phyloP scores from a whole-genome alignment of 1,284 basidiomycete genomes.

The Taiwanofungus camphoratus region DNA sequence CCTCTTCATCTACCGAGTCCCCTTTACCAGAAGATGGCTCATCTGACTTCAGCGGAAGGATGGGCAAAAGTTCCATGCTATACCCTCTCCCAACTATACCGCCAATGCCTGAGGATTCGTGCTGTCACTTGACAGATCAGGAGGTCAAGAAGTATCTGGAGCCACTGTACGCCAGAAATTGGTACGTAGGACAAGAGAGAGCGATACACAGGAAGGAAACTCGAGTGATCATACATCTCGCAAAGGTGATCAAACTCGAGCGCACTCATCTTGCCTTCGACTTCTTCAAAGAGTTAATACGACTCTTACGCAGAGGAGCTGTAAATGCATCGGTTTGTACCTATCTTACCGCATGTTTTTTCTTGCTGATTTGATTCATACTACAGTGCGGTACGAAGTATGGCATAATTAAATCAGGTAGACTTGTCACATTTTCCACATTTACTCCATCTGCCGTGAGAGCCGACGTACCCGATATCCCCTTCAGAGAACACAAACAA shows the following conservation, averaged over 20 bases:
- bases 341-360: too few species aligned
- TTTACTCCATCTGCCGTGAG: background rate
- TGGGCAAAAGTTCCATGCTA: too few species aligned
- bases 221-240: background rate
- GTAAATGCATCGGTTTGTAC: too few species aligned
- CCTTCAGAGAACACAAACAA: background rate
- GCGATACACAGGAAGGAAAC: too few species aligned
- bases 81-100: background rate
- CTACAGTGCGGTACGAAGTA: slow-evolving; percentile 1
- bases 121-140: background rate
- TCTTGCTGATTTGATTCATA: background rate
- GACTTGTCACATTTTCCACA: background rate
- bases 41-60: too few species aligned
- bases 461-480: background rate
- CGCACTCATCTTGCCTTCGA: too few species aligned
- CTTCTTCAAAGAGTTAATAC: too few species aligned
- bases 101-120: background rate
- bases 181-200: background rate
- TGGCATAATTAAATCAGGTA: background rate
- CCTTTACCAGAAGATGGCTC: too few species aligned
- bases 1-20: too few species aligned
- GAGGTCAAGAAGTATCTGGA: background rate
- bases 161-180: background rate
- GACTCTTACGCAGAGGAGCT: too few species aligned
- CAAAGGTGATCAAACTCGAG: too few species aligned